Base-by-base conservation (phyloP, 2,329 filamentous ascomycete genomes). In the Pseudogymnoascus sp. region DNA sequence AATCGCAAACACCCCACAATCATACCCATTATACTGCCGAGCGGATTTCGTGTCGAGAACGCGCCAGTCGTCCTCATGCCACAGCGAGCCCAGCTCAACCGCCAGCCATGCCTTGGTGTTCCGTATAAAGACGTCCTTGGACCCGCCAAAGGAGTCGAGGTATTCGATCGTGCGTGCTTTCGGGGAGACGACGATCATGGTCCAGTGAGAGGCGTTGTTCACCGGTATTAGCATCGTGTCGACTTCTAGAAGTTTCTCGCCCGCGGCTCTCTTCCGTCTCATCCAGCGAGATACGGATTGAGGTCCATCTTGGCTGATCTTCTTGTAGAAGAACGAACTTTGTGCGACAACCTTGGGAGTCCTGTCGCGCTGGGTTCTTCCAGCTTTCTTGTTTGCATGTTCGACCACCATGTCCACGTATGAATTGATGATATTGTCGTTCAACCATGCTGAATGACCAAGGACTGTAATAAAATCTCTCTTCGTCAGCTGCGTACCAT, bases 1-100 rank as follows among this genome's bases (percentile, higher is more conserved):
- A 67, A 90, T 85, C 13, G 87, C 84, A 72, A 91, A 90, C 3
- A 91, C 83, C n/a, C 90, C 90, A 68, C 90, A 93, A 72, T 93
- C 90, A 70, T 82, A 85, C 1, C 81, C 81, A 70, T 93, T 93
- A 26, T 76, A 78, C 72, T 93, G 89, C 2, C 67, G 69, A 0
- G 83, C 80, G 37, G 82, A 83, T 14, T 74, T 73, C 50, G 81
- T 78, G n/a, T 75, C 72, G 6, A 82, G 75, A 1, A 79, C 76
- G 24, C 73, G 77, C 89, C 89, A 93, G 42, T 89, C 86, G 1
- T 76, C 74, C 13, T 77, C 76, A 1, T 79, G 71, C 69, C 82
- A 91, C 5, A 75, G 73, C 2, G 81, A 74, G n/a, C 77, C 79
- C 5, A 91, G 76, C 61, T 88, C 80, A 37, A 80, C 76, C 66